Percentiles rank a stretch among this genome's conserved stretches.
Evolutionary conservation across 805 yeast species (phyloP).

Genomic region (Spathaspora sp.): DNA sequence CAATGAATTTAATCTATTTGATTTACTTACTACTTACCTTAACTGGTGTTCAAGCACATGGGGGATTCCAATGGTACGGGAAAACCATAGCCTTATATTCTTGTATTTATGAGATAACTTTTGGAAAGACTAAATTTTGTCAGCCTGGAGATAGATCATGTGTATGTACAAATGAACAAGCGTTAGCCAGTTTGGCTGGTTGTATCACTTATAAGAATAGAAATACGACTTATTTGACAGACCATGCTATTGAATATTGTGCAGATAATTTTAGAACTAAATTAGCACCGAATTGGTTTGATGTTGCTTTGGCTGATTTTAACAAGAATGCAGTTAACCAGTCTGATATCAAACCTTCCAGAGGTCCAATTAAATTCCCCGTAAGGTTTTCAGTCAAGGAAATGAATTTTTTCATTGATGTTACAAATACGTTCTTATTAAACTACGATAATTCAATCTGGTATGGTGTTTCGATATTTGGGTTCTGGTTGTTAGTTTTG

Average conservation of each 20-base stretch:
- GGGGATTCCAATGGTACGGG: no score
- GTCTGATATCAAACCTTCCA: slow-evolving; percentile 12
- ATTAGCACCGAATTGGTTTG: background rate
- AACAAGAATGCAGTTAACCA: background rate
- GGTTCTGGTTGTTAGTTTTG: slow-evolving; percentile 46
- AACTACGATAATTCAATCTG: slow-evolving; percentile 24
- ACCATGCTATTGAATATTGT: background rate
- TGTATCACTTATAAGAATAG: slow-evolving; percentile 15
- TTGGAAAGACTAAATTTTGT: background rate
- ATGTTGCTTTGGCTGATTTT: background rate
- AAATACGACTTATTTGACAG: background rate
- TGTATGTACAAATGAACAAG: slow-evolving; percentile 20
- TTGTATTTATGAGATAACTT: slow-evolving; percentile 17
- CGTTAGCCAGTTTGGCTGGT: slow-evolving; percentile 28
- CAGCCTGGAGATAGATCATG: slow-evolving; percentile 10
- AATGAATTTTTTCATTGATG: slow-evolving; percentile 15
- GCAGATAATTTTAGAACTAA: background rate
- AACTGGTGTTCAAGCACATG: no score
- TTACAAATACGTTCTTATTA: slow-evolving; percentile 28
- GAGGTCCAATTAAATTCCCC: slow-evolving; percentile 21
- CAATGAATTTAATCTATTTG: background rate
- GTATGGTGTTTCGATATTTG: slow-evolving; percentile 38
- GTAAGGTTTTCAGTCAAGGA: slow-evolving; percentile 16
- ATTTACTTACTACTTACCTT: no score
- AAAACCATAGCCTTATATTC: background rate